These are phyloP conservation scores for Stemphylium lycopersici DNA, from an alignment of 2,329 filamentous ascomycete genomes.

Conservation along the genomic window DNA sequence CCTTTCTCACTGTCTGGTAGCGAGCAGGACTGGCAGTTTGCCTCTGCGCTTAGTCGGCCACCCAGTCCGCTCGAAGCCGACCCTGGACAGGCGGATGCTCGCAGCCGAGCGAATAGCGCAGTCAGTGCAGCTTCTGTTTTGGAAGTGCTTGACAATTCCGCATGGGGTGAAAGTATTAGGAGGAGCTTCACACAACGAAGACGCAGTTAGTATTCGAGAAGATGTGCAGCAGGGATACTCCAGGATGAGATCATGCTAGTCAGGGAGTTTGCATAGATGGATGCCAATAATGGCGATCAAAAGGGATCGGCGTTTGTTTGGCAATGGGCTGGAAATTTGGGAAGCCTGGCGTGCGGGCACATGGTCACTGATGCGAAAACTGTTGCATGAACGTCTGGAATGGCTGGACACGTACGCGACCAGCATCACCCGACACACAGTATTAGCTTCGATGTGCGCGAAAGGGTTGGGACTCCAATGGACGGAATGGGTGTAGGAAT, in stretches of 20 bases:
- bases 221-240: neutral
- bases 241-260: neutral
- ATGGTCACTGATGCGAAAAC: constrained; percentile 26
- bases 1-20: constrained; percentile 37
- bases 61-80: constrained; percentile 44
- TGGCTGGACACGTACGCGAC: constrained; percentile 20
- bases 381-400: constrained; percentile 45
- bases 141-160: constrained; percentile 84
- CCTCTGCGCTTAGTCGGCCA: constrained; percentile 50
- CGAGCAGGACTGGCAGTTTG: constrained; percentile 54
- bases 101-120: constrained; percentile 68
- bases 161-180: constrained; percentile 91
- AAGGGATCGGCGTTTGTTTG: constrained; percentile 23
- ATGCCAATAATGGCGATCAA: constrained; percentile 6
- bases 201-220: constrained; percentile 20
- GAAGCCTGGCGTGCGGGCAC: constrained; percentile 20
- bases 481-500: constrained; percentile 10
- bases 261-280: constrained; percentile 12
- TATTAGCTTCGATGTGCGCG: neutral
- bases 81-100: constrained; percentile 50
- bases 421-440: constrained; percentile 22
- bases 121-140: constrained; percentile 80
- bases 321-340: constrained; percentile 20
- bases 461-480: neutral
- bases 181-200: constrained; percentile 78